These are phyloP conservation scores for Lanmaoa rubissima DNA, from an alignment of 768 basidiomycete genomes.

Conservation along the genomic window DNA sequence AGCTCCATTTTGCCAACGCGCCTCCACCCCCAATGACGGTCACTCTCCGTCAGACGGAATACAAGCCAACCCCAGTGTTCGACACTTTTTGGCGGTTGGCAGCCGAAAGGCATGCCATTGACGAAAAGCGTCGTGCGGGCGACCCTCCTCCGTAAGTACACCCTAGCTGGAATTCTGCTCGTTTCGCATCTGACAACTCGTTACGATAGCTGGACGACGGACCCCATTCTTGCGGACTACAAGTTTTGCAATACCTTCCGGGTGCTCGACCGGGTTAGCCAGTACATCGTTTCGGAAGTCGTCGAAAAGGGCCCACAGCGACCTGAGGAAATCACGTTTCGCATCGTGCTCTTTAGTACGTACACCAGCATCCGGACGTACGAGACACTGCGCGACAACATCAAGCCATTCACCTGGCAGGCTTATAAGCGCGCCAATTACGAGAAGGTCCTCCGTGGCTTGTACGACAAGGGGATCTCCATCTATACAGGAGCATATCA, in stretches of 20 bases:
- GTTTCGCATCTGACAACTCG: slow-evolving; percentile 14
- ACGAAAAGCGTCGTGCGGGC: slow-evolving; percentile 52
- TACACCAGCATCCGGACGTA: slow-evolving; percentile 76
- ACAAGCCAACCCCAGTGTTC: slow-evolving; percentile 51
- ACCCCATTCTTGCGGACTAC: slow-evolving; percentile 52
- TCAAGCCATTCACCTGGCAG: slow-evolving; percentile 63
- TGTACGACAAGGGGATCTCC: slow-evolving; percentile 36
- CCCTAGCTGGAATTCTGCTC: background rate
- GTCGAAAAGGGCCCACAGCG: slow-evolving; percentile 65
- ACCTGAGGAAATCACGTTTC: slow-evolving; percentile 64
- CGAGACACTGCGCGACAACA: slow-evolving; percentile 50
- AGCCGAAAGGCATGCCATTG: slow-evolving; percentile 55
- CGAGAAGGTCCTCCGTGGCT: slow-evolving; percentile 45
- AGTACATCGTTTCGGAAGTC: slow-evolving; percentile 67
- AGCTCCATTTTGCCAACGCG: slow-evolving; percentile 14
- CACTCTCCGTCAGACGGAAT: slow-evolving; percentile 36
- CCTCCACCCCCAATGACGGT: slow-evolving; percentile 27
- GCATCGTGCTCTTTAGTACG: slow-evolving; percentile 66
- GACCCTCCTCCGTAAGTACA: slow-evolving; percentile 50
- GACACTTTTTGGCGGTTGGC: slow-evolving; percentile 62
- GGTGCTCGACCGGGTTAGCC: slow-evolving; percentile 66
- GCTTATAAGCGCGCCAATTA: slow-evolving; percentile 55
- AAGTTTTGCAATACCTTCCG: slow-evolving; percentile 77
- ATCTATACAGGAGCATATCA: slow-evolving; percentile 74
- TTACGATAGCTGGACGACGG: slow-evolving; percentile 62